A percentile compares a stretch with the other conserved stretches of the same genome.
Conservation (phyloP, 768 basidiomycete genomes). For the Calocera viscosa region DNA sequence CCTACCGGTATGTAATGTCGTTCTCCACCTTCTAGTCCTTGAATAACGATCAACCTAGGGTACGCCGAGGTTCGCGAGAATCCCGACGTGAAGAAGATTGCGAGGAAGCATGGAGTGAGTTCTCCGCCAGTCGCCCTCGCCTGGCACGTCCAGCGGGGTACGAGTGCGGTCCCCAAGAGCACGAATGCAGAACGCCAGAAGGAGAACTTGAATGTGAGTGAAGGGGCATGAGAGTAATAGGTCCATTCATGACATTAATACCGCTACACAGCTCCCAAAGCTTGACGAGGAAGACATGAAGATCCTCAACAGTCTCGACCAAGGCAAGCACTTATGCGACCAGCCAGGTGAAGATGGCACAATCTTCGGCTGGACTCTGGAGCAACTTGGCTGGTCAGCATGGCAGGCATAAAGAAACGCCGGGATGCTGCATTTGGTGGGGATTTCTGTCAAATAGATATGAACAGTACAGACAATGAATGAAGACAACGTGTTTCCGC, state of each 20-base stretch:
- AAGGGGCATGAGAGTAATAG: not conserved
- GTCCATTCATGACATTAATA: not conserved
- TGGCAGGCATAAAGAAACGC: not conserved
- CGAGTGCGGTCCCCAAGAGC: conserved; percentile 38
- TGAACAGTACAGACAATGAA: not conserved
- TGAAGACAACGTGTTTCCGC: too few relatives aligned
- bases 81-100: conserved; percentile 34
- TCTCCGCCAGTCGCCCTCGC: conserved; percentile 40
- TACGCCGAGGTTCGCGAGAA: conserved; percentile 36
- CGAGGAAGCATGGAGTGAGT: conserved; percentile 36
- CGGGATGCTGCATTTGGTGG: not conserved
- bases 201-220: conserved; percentile 38
- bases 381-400: conserved; percentile 32
- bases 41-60: conserved; percentile 23
- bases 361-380: conserved; percentile 30
- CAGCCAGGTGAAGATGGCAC: conserved; percentile 24
- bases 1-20: conserved; percentile 31
- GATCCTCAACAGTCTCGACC: conserved; percentile 26
- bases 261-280: conserved; percentile 23
- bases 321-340: conserved; percentile 27
- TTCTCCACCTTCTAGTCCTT: not conserved
- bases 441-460: not conserved
- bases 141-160: conserved; percentile 40
- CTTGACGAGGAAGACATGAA: conserved; percentile 28
- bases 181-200: conserved; percentile 37